phyloP scores from a whole-genome alignment of 2,329 filamentous ascomycete genomes.

The Fragosphaeria purpurea region DNA sequence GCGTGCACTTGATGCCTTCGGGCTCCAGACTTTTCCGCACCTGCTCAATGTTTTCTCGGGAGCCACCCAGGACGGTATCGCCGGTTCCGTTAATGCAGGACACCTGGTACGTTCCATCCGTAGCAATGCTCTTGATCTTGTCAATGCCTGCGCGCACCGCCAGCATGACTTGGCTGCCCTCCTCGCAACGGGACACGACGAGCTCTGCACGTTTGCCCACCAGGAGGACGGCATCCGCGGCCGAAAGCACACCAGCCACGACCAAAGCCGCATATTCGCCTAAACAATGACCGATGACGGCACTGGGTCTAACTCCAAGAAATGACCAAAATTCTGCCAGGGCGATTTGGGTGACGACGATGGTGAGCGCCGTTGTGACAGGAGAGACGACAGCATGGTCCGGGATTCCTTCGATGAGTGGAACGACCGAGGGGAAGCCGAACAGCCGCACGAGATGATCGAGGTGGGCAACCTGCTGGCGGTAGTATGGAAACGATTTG shows the following conservation, averaged over 20 bases:
- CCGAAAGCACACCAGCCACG: conserved; percentile 59
- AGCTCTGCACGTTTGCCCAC: conserved; percentile 59
- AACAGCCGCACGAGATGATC: conserved; percentile 40
- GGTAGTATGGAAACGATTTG: conserved; percentile 35
- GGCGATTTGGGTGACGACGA: conserved; percentile 47
- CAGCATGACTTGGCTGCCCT: conserved; percentile 53
- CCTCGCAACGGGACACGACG: conserved; percentile 53
- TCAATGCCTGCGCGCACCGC: conserved; percentile 38
- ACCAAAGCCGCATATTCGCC: conserved; percentile 67
- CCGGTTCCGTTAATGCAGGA: conserved; percentile 68
- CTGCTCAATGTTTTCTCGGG: conserved; percentile 29
- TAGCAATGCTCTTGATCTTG: conserved; percentile 43
- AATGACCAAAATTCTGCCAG: conserved; percentile 45
- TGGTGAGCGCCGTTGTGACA: conserved; percentile 41
- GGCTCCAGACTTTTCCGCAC: conserved; percentile 29
- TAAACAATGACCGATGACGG: conserved; percentile 52
- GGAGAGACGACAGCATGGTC: conserved; percentile 37
- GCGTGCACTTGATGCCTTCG: conserved; percentile 31
- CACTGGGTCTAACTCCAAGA: conserved; percentile 44
- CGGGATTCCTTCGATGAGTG: conserved; percentile 35
- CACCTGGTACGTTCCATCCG: conserved; percentile 27
- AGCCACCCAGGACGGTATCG: conserved; percentile 60
- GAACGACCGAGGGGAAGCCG: conserved; percentile 46
- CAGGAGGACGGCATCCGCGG: conserved; percentile 60
- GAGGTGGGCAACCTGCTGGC: conserved; percentile 46